Evolutionary conservation across 2,329 filamentous ascomycete genomes (phyloP).

Genomic region (Hymenoscyphus occultus): DNA sequence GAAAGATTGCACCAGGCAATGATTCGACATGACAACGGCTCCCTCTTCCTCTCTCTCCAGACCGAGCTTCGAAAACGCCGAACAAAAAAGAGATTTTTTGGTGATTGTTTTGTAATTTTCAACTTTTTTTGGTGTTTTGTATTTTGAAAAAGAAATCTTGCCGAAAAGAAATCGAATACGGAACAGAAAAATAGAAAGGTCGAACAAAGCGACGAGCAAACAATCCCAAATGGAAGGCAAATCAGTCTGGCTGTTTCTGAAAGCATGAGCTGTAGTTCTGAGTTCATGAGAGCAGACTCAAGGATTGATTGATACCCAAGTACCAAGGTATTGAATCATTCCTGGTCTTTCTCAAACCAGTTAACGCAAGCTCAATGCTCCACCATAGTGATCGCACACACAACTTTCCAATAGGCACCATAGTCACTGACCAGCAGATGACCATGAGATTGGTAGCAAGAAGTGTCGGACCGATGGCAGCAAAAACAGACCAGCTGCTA

Average conservation of each 20-base stretch:
- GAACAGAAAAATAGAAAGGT: not conserved
- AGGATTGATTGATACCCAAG: not conserved
- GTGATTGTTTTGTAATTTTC: not conserved
- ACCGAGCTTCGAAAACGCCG: not conserved
- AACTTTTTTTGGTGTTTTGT: not conserved
- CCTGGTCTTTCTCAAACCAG: not conserved
- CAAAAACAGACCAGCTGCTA: not conserved
- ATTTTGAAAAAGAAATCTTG: not conserved
- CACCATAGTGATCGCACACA: not conserved
- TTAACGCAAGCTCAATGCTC: not conserved
- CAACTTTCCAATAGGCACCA: not conserved
- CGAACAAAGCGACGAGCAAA: not conserved
- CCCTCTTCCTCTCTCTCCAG: not conserved
- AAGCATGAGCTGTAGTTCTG: not conserved
- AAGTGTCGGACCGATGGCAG: not conserved
- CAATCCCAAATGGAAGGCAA: not conserved
- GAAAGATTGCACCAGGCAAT: too few relatives aligned
- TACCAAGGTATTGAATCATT: not conserved
- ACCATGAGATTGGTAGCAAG: not conserved
- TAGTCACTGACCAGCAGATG: not conserved
- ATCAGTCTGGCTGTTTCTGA: not conserved
- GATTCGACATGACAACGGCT: too few relatives aligned
- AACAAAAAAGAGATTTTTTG: not conserved
- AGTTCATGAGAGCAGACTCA: not conserved
- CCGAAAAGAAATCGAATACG: constrained; percentile 1